Evolutionary conservation across 805 yeast species (phyloP), one percentile per base, ranked within the genome.

Genomic region (Cyberlindnera mississippiensis): DNA sequence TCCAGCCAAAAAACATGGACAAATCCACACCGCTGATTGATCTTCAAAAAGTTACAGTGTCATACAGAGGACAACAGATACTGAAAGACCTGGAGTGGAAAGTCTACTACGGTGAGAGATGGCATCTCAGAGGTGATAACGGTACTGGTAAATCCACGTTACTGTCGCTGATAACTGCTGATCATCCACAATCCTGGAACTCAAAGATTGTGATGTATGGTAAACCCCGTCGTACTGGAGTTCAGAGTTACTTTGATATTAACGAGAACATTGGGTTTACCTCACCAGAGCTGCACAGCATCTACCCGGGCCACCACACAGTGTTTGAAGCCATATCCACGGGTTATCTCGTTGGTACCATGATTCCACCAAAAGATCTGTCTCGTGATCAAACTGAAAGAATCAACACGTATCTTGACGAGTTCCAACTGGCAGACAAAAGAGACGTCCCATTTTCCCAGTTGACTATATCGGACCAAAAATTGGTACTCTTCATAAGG

Each of bases 161-260:
- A 18, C 63, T 93, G 13, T 78, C 97, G 2, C 61, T 93, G 35
- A 70, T 91, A 22, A 89, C 96, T 0, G 89, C 96, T 4, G 99
- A 91, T 54, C 99, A 91, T 59, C 99, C 99, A 1, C 96, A 91
- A 63, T 82, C 96, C 2, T 91, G 98, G 98, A 82, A 78, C 51
- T 72, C 78, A 5, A 76, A 73, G 17, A 72, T 93, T 17, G 62
- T 67, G 7, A 67, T 88, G 35, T 72, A 83, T 51, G 88, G 89
- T 0, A 71, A 72, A 26, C 75, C 80, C 8, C 73, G 97, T 31
- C 73, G 72, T 45, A 80, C 90, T 0, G 99, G 98, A 2, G 69
- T 66, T 30, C 76, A 82, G 13, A 80, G 78, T 45, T 90, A 84
- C 57, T 88, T 87, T 56, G 85, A 82, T 37, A 80, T 86, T 46